Percentiles rank a stretch among this genome's conserved stretches.
These are phyloP conservation scores for Phytophthora ramorum DNA, from an alignment of 352 stramenopile genomes.

Conservation along the genomic window DNA sequence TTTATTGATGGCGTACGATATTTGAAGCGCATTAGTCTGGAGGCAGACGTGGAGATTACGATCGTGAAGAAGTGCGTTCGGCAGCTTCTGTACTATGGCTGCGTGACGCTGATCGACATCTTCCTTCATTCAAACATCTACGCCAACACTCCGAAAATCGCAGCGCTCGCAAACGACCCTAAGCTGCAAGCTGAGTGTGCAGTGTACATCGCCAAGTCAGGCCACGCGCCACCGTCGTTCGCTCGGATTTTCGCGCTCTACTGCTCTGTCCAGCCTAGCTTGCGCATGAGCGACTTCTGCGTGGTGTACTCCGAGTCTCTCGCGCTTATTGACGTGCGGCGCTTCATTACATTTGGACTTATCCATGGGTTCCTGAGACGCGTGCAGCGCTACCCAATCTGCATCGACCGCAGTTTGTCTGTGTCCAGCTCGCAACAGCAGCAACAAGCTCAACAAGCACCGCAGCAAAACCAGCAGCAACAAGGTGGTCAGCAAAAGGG, in stretches of 20 bases:
- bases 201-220: slow-evolving; percentile 81
- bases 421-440: slow-evolving; percentile 32
- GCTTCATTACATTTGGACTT: slow-evolving; percentile 90
- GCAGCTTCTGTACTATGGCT: slow-evolving; percentile 90
- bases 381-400: slow-evolving; percentile 87
- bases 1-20: slow-evolving; percentile 93
- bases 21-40: slow-evolving; percentile 89
- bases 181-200: slow-evolving; percentile 81
- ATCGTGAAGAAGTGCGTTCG: slow-evolving; percentile 91
- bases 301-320: slow-evolving; percentile 80
- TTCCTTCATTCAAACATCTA: slow-evolving; percentile 94
- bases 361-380: slow-evolving; percentile 87
- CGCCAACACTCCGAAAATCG: slow-evolving; percentile 70
- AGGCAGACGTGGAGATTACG: slow-evolving; percentile 87
- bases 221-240: slow-evolving; percentile 62
- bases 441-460: slow-evolving; percentile 36
- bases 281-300: slow-evolving; percentile 86
- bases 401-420: slow-evolving; percentile 51
- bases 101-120: slow-evolving; percentile 91
- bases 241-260: slow-evolving; percentile 88
- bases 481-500: slow-evolving; percentile 40
- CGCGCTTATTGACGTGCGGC: slow-evolving; percentile 72
- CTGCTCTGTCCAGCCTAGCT: slow-evolving; percentile 84
- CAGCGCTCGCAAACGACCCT: slow-evolving; percentile 57
- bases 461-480: slow-evolving; percentile 39